Conservation (phyloP, 148 eudicot species). For the Chenopodium formosanum region DNA sequence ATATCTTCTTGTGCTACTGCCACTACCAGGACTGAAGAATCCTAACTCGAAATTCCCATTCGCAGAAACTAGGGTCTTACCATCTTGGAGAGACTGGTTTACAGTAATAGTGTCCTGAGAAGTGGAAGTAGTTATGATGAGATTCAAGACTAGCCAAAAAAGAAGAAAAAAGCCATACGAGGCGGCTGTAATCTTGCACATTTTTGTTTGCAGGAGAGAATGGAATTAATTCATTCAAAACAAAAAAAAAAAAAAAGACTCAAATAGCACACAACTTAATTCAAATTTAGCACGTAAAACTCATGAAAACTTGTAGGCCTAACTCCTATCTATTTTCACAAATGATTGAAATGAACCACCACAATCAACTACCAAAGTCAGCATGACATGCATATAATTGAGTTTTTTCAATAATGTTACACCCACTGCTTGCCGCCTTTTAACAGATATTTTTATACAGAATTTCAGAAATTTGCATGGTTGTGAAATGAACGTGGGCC, state of each 20-base stretch:
- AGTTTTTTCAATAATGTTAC: too few relatives aligned
- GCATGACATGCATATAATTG: too few relatives aligned
- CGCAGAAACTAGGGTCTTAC: slow-evolving; percentile 19
- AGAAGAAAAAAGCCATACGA: not conserved
- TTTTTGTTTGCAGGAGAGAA: not conserved
- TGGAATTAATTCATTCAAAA: not conserved
- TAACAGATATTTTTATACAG: too few relatives aligned
- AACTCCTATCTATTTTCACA: too few relatives aligned
- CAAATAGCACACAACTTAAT: not conserved
- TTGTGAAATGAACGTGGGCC: too few relatives aligned
- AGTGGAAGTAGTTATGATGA: not conserved
- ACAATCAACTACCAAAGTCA: too few relatives aligned
- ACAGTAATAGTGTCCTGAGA: not conserved
- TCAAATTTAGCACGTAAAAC: not conserved
- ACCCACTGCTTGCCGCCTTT: too few relatives aligned
- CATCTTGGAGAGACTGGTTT: slow-evolving; percentile 17
- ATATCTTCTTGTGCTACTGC: slow-evolving; percentile 3
- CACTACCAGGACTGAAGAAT: slow-evolving; percentile 23
- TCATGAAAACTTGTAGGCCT: not conserved
- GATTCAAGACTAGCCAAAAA: slow-evolving; percentile 5
- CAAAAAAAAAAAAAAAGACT: too few relatives aligned
- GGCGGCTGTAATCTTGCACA: slow-evolving; percentile 1
- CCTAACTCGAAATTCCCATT: slow-evolving; percentile 23
- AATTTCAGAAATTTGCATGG: too few relatives aligned
- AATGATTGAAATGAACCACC: too few relatives aligned